Base-by-base conservation (phyloP, 1,284 basidiomycete species). In the Volvariella surrecta region DNA sequence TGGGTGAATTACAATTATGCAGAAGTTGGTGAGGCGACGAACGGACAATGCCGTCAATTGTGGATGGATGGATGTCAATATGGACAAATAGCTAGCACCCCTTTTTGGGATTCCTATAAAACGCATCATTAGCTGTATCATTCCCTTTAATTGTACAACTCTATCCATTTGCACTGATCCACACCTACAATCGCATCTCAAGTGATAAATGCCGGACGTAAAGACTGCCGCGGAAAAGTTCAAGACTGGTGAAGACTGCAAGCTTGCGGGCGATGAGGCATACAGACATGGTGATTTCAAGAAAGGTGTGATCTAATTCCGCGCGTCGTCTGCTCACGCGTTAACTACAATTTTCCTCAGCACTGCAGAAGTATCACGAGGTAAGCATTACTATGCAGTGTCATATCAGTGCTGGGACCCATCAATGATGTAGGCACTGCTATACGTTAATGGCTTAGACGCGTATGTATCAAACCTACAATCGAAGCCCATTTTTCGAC, bases 391-490 rank as follows among this genome's bases (percentile, higher is more conserved):
- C 30, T 11, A 20, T 40, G 16, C 40, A 16, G 7, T 20, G 15
- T 18, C 9, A n/a, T 8, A 9, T 21, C 7, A 40, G 9, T 13
- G 37, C 21, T 28, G 15, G 22, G 32, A 21, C 34, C 37, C 45
- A 46, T 48, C 30, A 48, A 32, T 40, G 30, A 19, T 4, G 38
- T 28, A 82, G 84, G 63, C 82, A 21, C 60, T 86, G 43, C 64
- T 86, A 66, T 86, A 79, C 52, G 66, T 87, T 15, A 67, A 75
- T 43, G 84, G 84, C 15, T 59, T 88, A 39, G 80, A 85, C 67
- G 86, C 82, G 82, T 84, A 54, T 50, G 70, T 58, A 8, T 48
- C 19, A 6, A 11, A 28, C 6, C 11, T 11, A 28, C 6, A 6
- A 28, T 11, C 24, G 24, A 28, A 28, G 6, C 6, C 11, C 11